These are phyloP conservation scores for Galerina marginata DNA, from an alignment of 768 basidiomycete species.

Conservation along the genomic window DNA sequence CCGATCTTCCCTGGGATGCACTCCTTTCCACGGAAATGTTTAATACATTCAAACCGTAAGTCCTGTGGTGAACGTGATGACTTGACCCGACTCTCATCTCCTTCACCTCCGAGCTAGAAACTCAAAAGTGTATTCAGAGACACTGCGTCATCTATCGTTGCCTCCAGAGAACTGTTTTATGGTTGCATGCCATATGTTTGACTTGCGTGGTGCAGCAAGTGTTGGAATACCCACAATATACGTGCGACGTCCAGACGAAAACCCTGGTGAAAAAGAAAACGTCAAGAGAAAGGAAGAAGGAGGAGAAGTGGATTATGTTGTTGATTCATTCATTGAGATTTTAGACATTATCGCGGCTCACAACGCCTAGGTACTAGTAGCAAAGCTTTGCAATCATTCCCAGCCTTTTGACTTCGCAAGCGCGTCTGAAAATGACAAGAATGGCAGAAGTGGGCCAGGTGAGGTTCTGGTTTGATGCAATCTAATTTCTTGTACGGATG, in stretches of 20 bases:
- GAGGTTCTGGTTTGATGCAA: no score
- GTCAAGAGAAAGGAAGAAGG: slow-evolving; percentile 54
- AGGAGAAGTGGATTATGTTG: slow-evolving; percentile 61
- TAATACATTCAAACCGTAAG: slow-evolving; percentile 67
- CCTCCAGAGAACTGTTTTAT: slow-evolving; percentile 57
- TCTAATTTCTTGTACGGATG: no score
- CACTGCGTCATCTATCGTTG: slow-evolving; percentile 51
- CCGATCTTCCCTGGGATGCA: slow-evolving; percentile 67
- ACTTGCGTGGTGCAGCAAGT: slow-evolving; percentile 55
- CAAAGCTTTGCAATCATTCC: no score
- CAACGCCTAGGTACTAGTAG: background rate
- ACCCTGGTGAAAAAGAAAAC: slow-evolving; percentile 23
- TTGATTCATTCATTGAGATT: slow-evolving; percentile 54
- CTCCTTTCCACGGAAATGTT: slow-evolving; percentile 65
- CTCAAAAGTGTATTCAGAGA: slow-evolving; percentile 53
- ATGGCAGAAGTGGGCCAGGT: no score
- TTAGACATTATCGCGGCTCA: slow-evolving; percentile 26
- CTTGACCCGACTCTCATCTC: no score
- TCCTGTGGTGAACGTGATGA: background rate
- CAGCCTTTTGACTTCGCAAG: no score
- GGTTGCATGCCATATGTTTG: slow-evolving; percentile 65
- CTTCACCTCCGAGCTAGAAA: slow-evolving; percentile 37
- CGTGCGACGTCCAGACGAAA: slow-evolving; percentile 54
- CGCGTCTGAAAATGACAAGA: no score
- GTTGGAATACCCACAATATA: slow-evolving; percentile 65